Evolutionary conservation across 1,284 basidiomycete species (phyloP), one percentile per base, ranked within the genome.

Genomic region (Ganoderma meredithae): DNA sequence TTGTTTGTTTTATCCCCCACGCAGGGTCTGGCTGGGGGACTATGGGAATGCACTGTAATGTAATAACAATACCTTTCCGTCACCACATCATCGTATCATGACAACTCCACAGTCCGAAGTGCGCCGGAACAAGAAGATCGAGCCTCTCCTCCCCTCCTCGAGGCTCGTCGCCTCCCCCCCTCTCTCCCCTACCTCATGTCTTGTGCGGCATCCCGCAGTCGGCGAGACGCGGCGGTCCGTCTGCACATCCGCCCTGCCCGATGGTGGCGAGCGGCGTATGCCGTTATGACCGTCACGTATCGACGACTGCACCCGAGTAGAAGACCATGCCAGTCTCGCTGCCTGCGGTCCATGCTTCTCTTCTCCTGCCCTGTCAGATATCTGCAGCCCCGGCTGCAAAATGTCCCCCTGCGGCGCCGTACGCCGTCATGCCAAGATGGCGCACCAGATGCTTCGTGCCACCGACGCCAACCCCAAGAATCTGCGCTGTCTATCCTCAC

Each of bases 51-150:
- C 60, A 53, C 65, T 68, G 59, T 66, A 71, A 64, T 71, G 70
- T 71, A 71, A 44, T 64, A 69, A 65, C 68, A 71, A 44, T 62
- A 66, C 31, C 62, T 65, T 60, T 62, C 40, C 62, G 63, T 49
- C 68, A 67, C 47, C 17, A 43, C 41, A 68, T 56, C 66, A 63
- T 52, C 60, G 44, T 55, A 60, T 47, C 70, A 69, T 69, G 64
- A 44, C 68, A 64, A 66, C 70, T 25, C 41, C 43, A 31, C 60
- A 33, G 58, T 60, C 59, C 59, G 41, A 41, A 19, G 39, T 44
- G 43, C 25, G 27, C 40, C 43, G 27, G 43, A 19, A 17, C 60
- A 47, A 49, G 47, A 60, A 27, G 44, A 7, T 33, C 55, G 49
- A 60, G 44, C 36, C 55, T 58, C 41, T 60, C 58, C 39, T 36